Evolutionary conservation across 2,329 filamentous ascomycete genomes (phyloP), one percentile per base, ranked within the genome.

Genomic region (Chaetothyriales sp.): DNA sequence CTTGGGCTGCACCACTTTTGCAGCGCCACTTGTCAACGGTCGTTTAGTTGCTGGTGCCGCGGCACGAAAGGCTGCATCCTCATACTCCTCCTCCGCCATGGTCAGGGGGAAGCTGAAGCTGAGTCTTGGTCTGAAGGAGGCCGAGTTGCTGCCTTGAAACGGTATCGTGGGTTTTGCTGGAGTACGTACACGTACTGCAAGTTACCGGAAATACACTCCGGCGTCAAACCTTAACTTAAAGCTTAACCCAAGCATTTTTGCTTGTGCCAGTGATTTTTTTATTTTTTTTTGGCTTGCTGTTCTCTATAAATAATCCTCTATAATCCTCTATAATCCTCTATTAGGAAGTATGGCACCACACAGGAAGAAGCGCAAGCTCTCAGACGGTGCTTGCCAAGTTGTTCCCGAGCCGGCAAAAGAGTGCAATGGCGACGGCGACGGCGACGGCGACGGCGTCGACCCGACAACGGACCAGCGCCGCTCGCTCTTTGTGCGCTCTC

Each of bases 401-500:
- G 20, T 47, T 2, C 8, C 50, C 28, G 18, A 37, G 5, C 28
- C 25, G 5, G 18, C 43, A 47, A 29, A 20, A 25, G 8, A 44
- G 19, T 40, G 33, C 13, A 28, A 15, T 43, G 37, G 8, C 33
- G 18, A 49, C 19, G 48, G 25, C 6, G 19, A 5, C 25, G 46
- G n/a, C 13, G n/a, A 15, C 22, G 37, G 8, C 33, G 18, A 49
- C 19, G 48, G 25, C 6, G 19, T 13, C 25, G 46, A 22, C 13
- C 18, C 33, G 19, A 29, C 50, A 2, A 5, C 33, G 13, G 55
- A 57, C 56, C 64, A 70, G 33, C 68, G 77, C 58, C 74, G 81
- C 61, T 86, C 90, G 46, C 81, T 98, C 59, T 98, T 98, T 71
- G 83, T 98, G 58, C 86, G 90, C 62, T 89, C 86, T 48, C 78